These are phyloP conservation scores for Kazachstania sp. DNA, from an alignment of 1,139 yeast species.

Conservation along the genomic window DNA sequence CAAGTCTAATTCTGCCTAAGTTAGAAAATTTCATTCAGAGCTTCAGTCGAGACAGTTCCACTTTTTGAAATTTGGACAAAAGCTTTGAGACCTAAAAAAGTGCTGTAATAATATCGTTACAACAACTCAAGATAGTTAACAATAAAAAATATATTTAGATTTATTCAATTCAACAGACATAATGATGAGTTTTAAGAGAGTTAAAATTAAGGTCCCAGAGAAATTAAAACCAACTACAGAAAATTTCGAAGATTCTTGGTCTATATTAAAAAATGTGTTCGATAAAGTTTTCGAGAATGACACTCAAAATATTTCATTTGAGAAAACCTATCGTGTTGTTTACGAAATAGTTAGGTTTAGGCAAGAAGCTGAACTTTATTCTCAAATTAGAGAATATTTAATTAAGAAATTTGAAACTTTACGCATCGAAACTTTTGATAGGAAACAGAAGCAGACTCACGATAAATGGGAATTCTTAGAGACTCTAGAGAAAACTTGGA, in stretches of 20 bases:
- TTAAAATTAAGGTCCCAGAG: constrained; percentile 70
- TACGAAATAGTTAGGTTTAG: constrained; percentile 72
- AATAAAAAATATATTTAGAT: not conserved
- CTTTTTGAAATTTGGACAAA: too few relatives aligned
- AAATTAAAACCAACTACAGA: constrained; percentile 33
- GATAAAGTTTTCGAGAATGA: constrained; percentile 65
- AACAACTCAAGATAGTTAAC: not conserved
- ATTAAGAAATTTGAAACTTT: constrained; percentile 39
- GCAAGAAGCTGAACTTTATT: constrained; percentile 62
- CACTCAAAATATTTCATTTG: constrained; percentile 73
- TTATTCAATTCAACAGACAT: not conserved
- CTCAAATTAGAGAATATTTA: constrained; percentile 47
- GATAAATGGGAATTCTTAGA: constrained; percentile 37
- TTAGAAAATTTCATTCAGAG: too few relatives aligned
- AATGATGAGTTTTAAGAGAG: constrained; percentile 13
- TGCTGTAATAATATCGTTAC: too few relatives aligned
- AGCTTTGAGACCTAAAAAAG: too few relatives aligned
- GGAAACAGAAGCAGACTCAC: not conserved
- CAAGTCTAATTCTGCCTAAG: too few relatives aligned
- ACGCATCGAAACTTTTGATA: constrained; percentile 18
- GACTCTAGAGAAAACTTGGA: constrained; percentile 53
- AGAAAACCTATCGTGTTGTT: constrained; percentile 73
- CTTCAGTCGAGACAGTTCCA: too few relatives aligned
- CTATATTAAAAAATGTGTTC: constrained; percentile 62
- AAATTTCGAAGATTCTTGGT: constrained; percentile 51